phyloP scores from a whole-genome alignment of 768 basidiomycete genomes.

The Tylopilus rubrobrunneus region DNA sequence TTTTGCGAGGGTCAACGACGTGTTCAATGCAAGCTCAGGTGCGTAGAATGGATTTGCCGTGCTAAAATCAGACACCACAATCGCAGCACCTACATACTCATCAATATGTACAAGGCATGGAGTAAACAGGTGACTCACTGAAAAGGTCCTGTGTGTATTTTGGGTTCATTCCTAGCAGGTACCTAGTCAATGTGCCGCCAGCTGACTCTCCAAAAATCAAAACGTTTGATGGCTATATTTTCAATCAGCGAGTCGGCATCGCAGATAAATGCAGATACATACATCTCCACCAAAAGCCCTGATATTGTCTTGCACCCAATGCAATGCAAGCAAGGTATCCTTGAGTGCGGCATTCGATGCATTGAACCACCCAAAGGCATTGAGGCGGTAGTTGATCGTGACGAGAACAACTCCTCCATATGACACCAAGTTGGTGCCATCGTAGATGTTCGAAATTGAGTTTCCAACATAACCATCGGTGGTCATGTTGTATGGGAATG shows the following conservation, averaged over 20 bases:
- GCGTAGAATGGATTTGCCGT: constrained; percentile 13
- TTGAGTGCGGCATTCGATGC: constrained; percentile 25
- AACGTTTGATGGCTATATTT: constrained; percentile 10
- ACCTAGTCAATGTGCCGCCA: constrained; percentile 17
- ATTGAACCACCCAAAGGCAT: constrained; percentile 22
- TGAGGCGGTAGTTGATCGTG: constrained; percentile 24
- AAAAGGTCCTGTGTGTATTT: constrained; percentile 18
- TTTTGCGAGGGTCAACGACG: constrained; percentile 14
- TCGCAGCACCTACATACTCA: constrained; percentile 8
- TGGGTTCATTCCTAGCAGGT: constrained; percentile 13
- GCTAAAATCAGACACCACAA: constrained; percentile 17
- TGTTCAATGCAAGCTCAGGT: constrained; percentile 6
- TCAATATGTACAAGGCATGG: background rate
- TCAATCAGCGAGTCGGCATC: background rate
- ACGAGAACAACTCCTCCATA: constrained; percentile 24
- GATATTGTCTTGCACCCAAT: constrained; percentile 37
- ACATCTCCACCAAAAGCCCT: constrained; percentile 37
- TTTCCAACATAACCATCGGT: constrained; percentile 17
- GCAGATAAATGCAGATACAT: background rate
- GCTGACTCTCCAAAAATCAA: constrained; percentile 21
- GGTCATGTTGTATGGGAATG: constrained; percentile 21
- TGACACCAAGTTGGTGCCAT: constrained; percentile 24
- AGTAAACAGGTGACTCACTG: constrained; percentile 4
- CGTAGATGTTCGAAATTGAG: constrained; percentile 18
- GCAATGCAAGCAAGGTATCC: constrained; percentile 31